Base-by-base conservation (phyloP, 2,329 filamentous ascomycete species). In the Graphilbum fragrans region DNA sequence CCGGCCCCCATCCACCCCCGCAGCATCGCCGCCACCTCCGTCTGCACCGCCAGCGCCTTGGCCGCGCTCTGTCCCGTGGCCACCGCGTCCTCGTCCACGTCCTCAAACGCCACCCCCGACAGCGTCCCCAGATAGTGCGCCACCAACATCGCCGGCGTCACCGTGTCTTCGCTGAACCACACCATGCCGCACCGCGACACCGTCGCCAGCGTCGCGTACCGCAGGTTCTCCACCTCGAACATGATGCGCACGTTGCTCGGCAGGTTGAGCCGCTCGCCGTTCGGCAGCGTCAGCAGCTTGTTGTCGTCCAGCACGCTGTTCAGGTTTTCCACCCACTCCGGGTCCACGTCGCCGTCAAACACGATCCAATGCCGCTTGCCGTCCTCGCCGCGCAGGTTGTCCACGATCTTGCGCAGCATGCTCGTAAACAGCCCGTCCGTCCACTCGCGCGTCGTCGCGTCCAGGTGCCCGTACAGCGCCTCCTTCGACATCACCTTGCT, bases 401-500 rank as follows among this genome's bases (percentile, higher is more conserved):
- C 93, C 41, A 98, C 90, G 53, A 98, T 96, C 67, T 96, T 98
- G 54, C 92, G 82, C 34, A 99, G 69, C 49, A 95, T 98, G 58
- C 90, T 94, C 9, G 92, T 99, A 59, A 98, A 98, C 11, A 99
- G 71, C 61, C 92, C 92, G 54, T 99, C 93, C 0, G 92, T 98
- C 92, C 92, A 99, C 62, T 99, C 92, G 53, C 92, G 80, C 2
- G 92, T 99, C 3, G 92, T 99, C 44, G 86, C 88, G 59, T 99
- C 92, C 38, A 99, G 72, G 52, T 80, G 95, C 56, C 92, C 92
- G 55, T 98, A 99, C 4, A 99, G 69, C 20, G 86, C 85, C 64
- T 99, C 92, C 64, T 99, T 99, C 40, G 88, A 94, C 92, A 99
- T 98, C 60, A 98, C 93, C 66, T 99, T 99, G 33, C 90, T 93